Evolutionary conservation across 805 yeast genomes (phyloP), one percentile per base, ranked within the genome.

Genomic region (Yarrowia yakushimensis): DNA sequence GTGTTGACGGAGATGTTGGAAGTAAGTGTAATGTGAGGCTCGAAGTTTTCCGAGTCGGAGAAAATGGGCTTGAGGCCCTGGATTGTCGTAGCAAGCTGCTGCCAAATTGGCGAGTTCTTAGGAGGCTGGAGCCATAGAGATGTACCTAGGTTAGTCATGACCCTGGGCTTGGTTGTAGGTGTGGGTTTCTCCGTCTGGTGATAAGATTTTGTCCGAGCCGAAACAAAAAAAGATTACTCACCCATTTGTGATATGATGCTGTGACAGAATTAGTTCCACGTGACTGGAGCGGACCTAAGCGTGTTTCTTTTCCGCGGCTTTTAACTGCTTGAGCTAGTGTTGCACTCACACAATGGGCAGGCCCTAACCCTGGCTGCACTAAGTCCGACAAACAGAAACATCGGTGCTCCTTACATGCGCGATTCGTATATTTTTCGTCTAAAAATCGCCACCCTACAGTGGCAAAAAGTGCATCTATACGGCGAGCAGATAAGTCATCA

Each of bases 91-190:
- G 76, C 74, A 22, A 88, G 72, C 52, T 83, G 82, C 55, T 85
- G 88, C 67, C 81, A 72, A 22, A 85, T 74, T 33, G 79, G 79
- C 4, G 85, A 73, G 48, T 80, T 81, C 18, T 76, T 76, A 61
- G 77, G 81, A 1, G 96, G 96, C 71, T 86, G 84, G 45, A 86
- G 83, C 96, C 96, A 88, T 59, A 88, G 77, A 63, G 94, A 85
- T 54, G 85, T 80, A 25, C 79, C 79, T 79, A 55, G 37, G 61
- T 55, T 41, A 55, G 61, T 28, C 61, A 55, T 55, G 54, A 20
- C 17, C 17, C 36, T 4, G 10, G 36, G 39, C 15, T 20, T 17
- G 25, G 20, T 6, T 41, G 46, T 42, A 17, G 22, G n/a, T 5
- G 25, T 28, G 60, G 20, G 9, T 13, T 12, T 18, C n/a, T 18